Evolutionary conservation across 169 alveolate species (phyloP).

Genomic region (Plasmodium gonderi): DNA sequence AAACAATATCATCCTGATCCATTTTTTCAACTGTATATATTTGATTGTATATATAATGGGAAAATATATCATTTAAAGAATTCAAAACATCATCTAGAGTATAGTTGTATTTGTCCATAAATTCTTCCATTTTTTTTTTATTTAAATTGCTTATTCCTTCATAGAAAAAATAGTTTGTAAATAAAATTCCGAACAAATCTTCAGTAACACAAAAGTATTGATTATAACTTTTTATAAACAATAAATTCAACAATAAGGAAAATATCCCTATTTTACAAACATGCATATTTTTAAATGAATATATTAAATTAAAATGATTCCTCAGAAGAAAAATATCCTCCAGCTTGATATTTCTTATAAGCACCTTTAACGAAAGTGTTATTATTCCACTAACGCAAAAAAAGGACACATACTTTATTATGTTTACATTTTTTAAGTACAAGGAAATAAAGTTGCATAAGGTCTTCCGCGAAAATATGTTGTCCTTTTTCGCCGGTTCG

Average conservation of each 20-base stretch:
- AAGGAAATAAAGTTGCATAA: conserved; percentile 72
- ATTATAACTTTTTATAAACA: conserved; percentile 31
- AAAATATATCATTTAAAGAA: conserved; percentile 42
- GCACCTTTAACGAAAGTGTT: neutral
- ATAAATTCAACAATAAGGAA: conserved; percentile 17
- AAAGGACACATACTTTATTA: conserved; percentile 17
- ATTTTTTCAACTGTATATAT: conserved; percentile 33
- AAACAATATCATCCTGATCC: neutral
- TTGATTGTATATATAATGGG: conserved; percentile 17
- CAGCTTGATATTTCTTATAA: conserved; percentile 20
- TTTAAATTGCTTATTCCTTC: conserved; percentile 32
- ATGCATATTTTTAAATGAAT: conserved; percentile 7
- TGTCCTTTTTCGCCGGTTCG: conserved; percentile 72
- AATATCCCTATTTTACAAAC: conserved; percentile 30
- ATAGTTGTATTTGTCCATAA: conserved; percentile 60
- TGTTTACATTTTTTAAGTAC: conserved; percentile 36
- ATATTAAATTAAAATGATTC: conserved; percentile 22
- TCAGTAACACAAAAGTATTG: conserved; percentile 66
- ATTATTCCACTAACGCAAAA: conserved; percentile 30
- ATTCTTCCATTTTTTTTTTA: conserved; percentile 21
- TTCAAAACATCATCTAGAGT: conserved; percentile 30
- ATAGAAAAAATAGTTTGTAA: conserved; percentile 33
- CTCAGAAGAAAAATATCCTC: conserved; percentile 2
- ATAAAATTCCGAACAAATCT: conserved; percentile 18
- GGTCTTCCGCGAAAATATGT: conserved; percentile 57